Evolutionary conservation across 805 yeast species (phyloP), one percentile per base, ranked within the genome.

Genomic region (Ogataea methanolica): DNA sequence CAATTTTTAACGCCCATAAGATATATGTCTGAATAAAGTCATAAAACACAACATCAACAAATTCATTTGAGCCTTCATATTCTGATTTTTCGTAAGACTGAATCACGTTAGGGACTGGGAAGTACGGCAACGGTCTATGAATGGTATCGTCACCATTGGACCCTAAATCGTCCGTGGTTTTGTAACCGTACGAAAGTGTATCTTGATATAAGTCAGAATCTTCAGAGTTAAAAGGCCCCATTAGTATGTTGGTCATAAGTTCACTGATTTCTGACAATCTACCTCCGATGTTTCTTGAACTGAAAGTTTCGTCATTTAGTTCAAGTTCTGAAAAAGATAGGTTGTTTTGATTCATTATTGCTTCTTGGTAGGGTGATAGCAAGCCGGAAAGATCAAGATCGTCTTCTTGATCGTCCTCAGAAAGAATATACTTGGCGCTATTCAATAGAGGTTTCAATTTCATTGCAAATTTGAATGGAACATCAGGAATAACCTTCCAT

Each of bases 101-200:
- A 26, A 92, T 79, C 12, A 88, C 95, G 58, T 89, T 91, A 9
- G 98, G 97, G 3, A 89, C 72, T 7, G 74, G 76, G 62, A 76
- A 83, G 48, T 74, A 69, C 0, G 70, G 69, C 41, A 85, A 76
- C 1, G 87, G 76, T 48, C 68, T 70, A 67, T 86, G 91, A 47
- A 81, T 56, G 36, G 89, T 75, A 70, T 87, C 98, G 62, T 94
- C 99, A 21, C 99, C 99, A 52, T 82, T 81, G 53, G 72, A 66
- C 0, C 97, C 99, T 56, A 76, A 74, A 59, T 92, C 98, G 61
- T 94, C 99, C 41, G 66, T 57, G 0, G 99, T 92, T 0, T 81
- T 82, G 56, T 85, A 87, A 0, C 99, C 99, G 50, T 78, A 79
- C 1, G 80, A 55, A 29, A 57, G 50, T 6, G 49, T 53, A 45